Evolutionary conservation across 2,329 filamentous ascomycete species (phyloP).

Genomic region (Ophidiomyces ophidiicola): DNA sequence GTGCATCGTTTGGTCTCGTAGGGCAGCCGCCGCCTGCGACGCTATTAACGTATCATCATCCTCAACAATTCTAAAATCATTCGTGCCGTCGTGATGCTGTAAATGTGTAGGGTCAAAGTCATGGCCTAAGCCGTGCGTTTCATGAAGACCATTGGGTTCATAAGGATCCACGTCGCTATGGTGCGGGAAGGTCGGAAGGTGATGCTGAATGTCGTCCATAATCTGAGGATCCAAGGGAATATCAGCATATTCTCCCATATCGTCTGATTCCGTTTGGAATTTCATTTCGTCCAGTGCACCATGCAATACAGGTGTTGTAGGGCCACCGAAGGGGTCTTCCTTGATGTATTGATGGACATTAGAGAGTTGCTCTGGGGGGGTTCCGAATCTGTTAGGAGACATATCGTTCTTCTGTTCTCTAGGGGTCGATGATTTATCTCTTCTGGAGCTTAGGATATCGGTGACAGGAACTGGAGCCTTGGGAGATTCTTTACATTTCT

Average conservation of each 20-base stretch:
- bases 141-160: conserved; percentile 17
- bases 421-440: conserved; percentile 14
- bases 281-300: conserved; percentile 23
- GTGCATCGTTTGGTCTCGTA: conserved; percentile 29
- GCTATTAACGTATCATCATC: conserved; percentile 30
- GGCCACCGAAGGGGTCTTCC: conserved; percentile 24
- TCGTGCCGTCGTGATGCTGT: conserved; percentile 27
- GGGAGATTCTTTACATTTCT: conserved; percentile 70
- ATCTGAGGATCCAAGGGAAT: conserved; percentile 52
- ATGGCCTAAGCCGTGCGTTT: conserved; percentile 23
- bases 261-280: conserved; percentile 19
- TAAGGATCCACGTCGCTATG: conserved; percentile 30
- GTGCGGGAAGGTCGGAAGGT: conserved; percentile 31
- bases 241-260: conserved; percentile 35
- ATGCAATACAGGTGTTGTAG: conserved; percentile 11
- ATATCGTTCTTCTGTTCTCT: conserved; percentile 11
- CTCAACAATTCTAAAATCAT: conserved; percentile 32
- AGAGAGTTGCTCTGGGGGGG: conserved; percentile 14
- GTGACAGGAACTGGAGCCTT: conserved; percentile 38
- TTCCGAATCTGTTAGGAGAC: conserved; percentile 13
- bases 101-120: conserved; percentile 27
- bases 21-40: conserved; percentile 21
- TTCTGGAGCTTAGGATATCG: conserved; percentile 16
- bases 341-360: conserved; percentile 16
- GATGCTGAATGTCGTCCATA: conserved; percentile 42